Base-by-base conservation (phyloP, 1,284 basidiomycete genomes). In the Apiotrichum gracile region DNA sequence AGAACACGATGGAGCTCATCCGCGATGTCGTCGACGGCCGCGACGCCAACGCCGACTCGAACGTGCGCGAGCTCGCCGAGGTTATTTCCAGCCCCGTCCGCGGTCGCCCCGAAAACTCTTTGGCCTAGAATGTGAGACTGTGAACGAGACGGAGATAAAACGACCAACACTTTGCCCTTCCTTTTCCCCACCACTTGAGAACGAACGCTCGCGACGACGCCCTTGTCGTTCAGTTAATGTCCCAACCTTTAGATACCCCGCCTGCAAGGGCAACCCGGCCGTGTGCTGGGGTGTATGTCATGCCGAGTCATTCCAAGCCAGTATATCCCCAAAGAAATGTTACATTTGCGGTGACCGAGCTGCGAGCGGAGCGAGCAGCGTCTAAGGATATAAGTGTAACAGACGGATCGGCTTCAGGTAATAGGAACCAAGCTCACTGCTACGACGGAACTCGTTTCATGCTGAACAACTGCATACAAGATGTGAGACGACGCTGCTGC, bases 1-100 rank as follows among this genome's bases (percentile, higher is more conserved):
- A 97, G 79, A 93, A 88, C 70, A 98, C 94, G 49, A 91, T 96
- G 79, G 87, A 86, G 64, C 83, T 97, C 74, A 96, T 99, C 68
- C 86, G 91, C 74, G 88, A 88, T 62, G 88, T 86, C 13, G 82
- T 85, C 71, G 90, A 91, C 57, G 87, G 85, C 37, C 81, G 77
- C 68, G 82, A 76, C 52, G 70, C 73, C 27, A 64, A 63, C 42
- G 70, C 68, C 9, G 71, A 74, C 59, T 60, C 57, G 24, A 64
- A 70, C 52, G 57, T 76, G 21, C 65, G 70, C 56, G 66, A 68
- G 49, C 59, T 76, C 14, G 75, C 75, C 17, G 74, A 77, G 61
- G 69, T 70, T 31, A 73, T 75, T 49, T 62, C 67, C 22, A 72
- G 70, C 55, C 73, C 73, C 14, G 62, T 61, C 16, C 65, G 61